Evolutionary conservation across 2,329 filamentous ascomycete genomes (phyloP).

Genomic region (Fusarium clavum): DNA sequence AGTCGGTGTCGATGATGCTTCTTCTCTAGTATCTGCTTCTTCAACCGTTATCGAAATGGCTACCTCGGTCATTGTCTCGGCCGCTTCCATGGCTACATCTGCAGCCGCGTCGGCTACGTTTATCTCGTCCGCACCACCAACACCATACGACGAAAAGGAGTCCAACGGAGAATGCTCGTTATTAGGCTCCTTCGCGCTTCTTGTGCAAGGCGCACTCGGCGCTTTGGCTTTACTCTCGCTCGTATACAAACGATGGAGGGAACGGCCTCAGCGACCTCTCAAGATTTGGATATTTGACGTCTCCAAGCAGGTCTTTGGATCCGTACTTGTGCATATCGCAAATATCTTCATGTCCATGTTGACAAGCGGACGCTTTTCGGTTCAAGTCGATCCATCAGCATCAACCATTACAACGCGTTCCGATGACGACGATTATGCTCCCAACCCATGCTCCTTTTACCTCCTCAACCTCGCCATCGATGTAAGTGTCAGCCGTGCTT

Average conservation of each 20-base stretch:
- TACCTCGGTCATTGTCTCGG: constrained; percentile 47
- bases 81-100: constrained; percentile 46
- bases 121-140: constrained; percentile 28
- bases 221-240: constrained; percentile 84
- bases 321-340: constrained; percentile 87
- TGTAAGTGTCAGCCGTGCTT: constrained; percentile 67
- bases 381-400: constrained; percentile 65
- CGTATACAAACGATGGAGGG: constrained; percentile 93
- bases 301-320: constrained; percentile 96
- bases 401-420: constrained; percentile 52
- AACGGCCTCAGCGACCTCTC: constrained; percentile 88
- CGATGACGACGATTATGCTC: constrained; percentile 69
- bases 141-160: constrained; percentile 56
- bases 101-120: constrained; percentile 39
- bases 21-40: constrained; percentile 36
- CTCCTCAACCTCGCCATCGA: constrained; percentile 94
- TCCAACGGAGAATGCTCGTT: constrained; percentile 84
- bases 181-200: constrained; percentile 87
- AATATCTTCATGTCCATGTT: constrained; percentile 98
- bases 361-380: constrained; percentile 83
- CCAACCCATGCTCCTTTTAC: constrained; percentile 98
- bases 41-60: constrained; percentile 45
- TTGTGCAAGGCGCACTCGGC: constrained; percentile 90
- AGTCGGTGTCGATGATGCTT: constrained; percentile 39
- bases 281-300: constrained; percentile 99